phyloP scores from a whole-genome alignment of 1,139 yeast species.

The Geotrichum macrosporum region DNA sequence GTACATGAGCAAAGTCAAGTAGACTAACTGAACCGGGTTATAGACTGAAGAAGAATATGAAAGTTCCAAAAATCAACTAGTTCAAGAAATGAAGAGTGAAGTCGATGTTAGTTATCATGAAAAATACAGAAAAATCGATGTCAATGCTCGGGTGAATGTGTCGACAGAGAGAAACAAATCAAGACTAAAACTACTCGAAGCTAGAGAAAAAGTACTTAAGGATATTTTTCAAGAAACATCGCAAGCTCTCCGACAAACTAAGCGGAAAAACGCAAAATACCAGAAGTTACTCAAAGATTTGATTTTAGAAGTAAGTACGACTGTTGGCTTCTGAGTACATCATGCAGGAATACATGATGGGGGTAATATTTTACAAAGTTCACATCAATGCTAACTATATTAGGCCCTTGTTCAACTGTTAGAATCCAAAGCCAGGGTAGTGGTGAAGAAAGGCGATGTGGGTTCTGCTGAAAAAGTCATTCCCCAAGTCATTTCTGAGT shows the following conservation, averaged over 20 bases:
- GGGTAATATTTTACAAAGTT: too few relatives aligned
- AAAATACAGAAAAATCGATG: constrained; percentile 83
- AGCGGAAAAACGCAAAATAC: constrained; percentile 55
- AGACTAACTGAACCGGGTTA: background rate
- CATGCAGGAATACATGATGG: too few relatives aligned
- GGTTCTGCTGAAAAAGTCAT: constrained; percentile 59
- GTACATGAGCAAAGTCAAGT: background rate
- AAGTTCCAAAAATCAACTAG: constrained; percentile 92
- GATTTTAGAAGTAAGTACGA: constrained; percentile 70
- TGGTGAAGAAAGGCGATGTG: constrained; percentile 18
- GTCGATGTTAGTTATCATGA: constrained; percentile 78
- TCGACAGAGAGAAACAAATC: constrained; percentile 94
- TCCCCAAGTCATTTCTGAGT: constrained; percentile 58
- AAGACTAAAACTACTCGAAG: constrained; percentile 80
- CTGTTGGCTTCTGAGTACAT: too few relatives aligned
- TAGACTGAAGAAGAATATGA: constrained; percentile 95
- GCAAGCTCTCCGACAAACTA: constrained; percentile 51
- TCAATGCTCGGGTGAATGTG: constrained; percentile 92
- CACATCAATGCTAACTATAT: too few relatives aligned
- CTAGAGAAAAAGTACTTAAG: constrained; percentile 77
- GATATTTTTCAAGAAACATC: constrained; percentile 71
- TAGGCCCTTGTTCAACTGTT: constrained; percentile 48
- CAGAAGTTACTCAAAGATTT: constrained; percentile 67
- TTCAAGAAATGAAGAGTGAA: constrained; percentile 84
- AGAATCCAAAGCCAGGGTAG: constrained; percentile 65